Base-by-base conservation (phyloP, 2,329 filamentous ascomycete species). In the Dactylella cylindrospora region DNA sequence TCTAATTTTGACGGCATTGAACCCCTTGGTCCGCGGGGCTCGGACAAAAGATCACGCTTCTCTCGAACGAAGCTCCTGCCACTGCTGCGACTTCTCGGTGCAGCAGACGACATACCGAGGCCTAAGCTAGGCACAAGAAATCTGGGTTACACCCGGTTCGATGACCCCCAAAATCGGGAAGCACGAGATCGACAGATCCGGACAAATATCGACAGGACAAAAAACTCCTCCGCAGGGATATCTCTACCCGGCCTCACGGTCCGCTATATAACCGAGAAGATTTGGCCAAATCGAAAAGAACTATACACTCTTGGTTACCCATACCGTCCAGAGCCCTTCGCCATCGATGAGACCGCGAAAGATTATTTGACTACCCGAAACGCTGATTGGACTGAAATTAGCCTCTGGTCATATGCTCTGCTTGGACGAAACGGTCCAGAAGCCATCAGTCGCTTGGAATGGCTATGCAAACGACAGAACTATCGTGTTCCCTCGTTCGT, bases 1-100 rank as follows among this genome's bases (percentile, higher is more conserved):
- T n/a, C n/a, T n/a, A n/a, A n/a, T n/a, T n/a, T n/a, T n/a, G n/a
- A n/a, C n/a, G n/a, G n/a, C n/a, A n/a, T n/a, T n/a, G 10, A 36
- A 26, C 22, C 22, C 17, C 5, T 4, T 33, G 8, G 9, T n/a
- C 23, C 9, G 15, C 26, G 36, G 36, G 36, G 41, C 12, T 9
- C 33, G 10, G 19, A 29, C 10, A 6, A 20, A n/a, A 23, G 32
- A 23, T 43, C 43, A 6, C 32, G 31, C 12, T 49, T 29, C 3
- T 32, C 51, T 4, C 36, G 57, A 15, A 62, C 51, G 13, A 26
- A 62, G 5, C 49, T 62, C n/a, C 25, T 62, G 8, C 57, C 57
- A 10, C 31, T 62, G 12, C 49, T 62, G n/a, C 57, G 57, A 13
- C 49, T 62, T 13, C 49, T 62, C 13, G 57, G 57, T 5, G 53